phyloP scores from a whole-genome alignment of 352 stramenopile genomes.

The Phytophthora idaei region DNA sequence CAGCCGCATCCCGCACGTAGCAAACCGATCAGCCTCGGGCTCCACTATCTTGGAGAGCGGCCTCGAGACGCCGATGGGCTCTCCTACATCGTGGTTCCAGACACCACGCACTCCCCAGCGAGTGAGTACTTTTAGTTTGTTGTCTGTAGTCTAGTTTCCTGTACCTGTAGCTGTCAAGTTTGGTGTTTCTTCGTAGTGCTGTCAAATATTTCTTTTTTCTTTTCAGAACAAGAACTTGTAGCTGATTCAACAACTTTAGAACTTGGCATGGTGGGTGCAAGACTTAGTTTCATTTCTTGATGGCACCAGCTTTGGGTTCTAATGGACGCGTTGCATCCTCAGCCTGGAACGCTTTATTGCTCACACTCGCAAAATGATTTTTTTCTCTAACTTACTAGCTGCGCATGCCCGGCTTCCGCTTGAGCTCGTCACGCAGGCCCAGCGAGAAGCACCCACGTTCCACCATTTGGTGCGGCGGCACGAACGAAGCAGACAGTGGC shows the following conservation, averaged over 20 bases:
- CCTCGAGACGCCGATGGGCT: conserved; percentile 27
- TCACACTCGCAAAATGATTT: conserved; percentile 17
- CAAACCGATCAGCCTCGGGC: conserved; percentile 23
- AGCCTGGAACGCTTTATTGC: conserved; percentile 2
- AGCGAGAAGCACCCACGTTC: conserved; percentile 76
- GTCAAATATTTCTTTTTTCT: conserved; percentile 7
- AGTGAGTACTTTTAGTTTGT: conserved; percentile 19
- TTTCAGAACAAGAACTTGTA: neutral
- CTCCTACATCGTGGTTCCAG: conserved; percentile 32
- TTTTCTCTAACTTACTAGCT: conserved; percentile 20
- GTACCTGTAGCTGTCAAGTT: neutral
- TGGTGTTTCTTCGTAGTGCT: neutral
- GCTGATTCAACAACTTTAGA: neutral
- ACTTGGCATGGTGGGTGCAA: neutral
- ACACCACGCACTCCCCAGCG: conserved; percentile 26
- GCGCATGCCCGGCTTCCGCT: conserved; percentile 49
- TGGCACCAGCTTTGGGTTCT: conserved; percentile 4
- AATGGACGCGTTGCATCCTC: conserved; percentile 13
- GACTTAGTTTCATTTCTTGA: conserved; percentile 6
- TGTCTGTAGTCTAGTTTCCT: conserved; percentile 14
- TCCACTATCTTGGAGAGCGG: conserved; percentile 34
- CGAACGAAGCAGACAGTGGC: conserved; percentile 64
- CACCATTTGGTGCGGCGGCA: conserved; percentile 77
- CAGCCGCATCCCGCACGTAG: conserved; percentile 34
- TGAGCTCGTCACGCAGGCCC: conserved; percentile 71